phyloP scores from a whole-genome alignment of 352 stramenopile species.

The Phytophthora pini region DNA sequence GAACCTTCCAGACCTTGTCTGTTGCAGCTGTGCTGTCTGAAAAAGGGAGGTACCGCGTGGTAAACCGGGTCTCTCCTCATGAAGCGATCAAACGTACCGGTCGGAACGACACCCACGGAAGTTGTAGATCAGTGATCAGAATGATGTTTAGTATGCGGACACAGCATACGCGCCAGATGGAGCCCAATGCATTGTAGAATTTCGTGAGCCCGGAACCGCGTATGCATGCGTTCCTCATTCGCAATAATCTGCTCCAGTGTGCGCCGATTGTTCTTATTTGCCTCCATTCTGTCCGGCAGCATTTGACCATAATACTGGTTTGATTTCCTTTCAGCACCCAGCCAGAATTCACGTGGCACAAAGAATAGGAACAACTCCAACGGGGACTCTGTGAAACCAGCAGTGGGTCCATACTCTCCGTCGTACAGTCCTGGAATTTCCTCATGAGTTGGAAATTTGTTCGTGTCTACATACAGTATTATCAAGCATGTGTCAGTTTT shows the following conservation, averaged over 20 bases:
- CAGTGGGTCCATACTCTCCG: not conserved
- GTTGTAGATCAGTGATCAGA: not conserved
- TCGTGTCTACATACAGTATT: no score
- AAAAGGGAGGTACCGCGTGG: not conserved
- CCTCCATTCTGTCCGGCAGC: not conserved
- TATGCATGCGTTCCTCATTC: not conserved
- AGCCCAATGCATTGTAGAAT: not conserved
- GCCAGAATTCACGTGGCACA: not conserved
- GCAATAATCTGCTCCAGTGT: not conserved
- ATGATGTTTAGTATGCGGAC: not conserved
- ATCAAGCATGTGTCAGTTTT: no score
- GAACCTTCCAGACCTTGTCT: not conserved
- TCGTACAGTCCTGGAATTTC: not conserved
- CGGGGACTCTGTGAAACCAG: not conserved
- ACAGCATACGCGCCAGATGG: not conserved
- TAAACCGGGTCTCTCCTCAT: not conserved
- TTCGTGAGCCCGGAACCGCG: not conserved
- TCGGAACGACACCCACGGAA: not conserved
- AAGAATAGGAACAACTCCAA: not conserved
- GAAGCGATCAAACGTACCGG: not conserved
- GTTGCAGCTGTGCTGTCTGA: not conserved
- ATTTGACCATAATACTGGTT: not conserved
- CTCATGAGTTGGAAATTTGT: no score
- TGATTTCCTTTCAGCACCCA: not conserved
- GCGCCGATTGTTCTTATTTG: not conserved